Evolutionary conservation across 2,329 filamentous ascomycete species (phyloP).

Genomic region (Coniochaeta hoffmannii): DNA sequence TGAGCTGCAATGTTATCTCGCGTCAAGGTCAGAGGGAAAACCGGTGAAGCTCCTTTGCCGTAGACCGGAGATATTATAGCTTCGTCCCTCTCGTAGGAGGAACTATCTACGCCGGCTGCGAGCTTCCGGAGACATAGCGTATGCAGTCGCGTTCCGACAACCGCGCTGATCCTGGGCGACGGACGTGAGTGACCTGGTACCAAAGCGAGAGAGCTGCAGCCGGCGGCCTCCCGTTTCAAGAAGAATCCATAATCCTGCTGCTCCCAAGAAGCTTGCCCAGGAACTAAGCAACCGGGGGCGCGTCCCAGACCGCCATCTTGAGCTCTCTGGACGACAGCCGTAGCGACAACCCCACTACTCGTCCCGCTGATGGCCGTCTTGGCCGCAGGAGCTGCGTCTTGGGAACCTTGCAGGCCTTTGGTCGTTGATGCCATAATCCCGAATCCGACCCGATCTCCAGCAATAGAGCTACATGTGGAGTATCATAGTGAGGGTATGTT

Average conservation of each 20-base stretch:
- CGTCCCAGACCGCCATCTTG: not conserved
- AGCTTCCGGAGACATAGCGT: not conserved
- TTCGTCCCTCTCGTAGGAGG: too few species aligned
- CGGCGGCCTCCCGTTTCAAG: not conserved
- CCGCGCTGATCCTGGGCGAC: not conserved
- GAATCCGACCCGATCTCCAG: not conserved
- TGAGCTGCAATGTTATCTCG: not conserved
- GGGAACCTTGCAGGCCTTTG: not conserved
- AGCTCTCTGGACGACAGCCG: not conserved
- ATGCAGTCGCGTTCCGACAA: not conserved
- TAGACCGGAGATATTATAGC: not conserved
- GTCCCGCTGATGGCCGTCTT: not conserved
- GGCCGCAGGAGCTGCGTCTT: not conserved
- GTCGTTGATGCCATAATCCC: not conserved
- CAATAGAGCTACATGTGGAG: not conserved
- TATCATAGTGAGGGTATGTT: too few species aligned
- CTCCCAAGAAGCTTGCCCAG: not conserved
- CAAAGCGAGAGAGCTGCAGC: not conserved
- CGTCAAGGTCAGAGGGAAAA: not conserved
- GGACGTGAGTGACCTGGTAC: not conserved
- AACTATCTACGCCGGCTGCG: not conserved
- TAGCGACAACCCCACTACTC: not conserved
- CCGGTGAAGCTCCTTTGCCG: not conserved
- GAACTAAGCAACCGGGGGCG: not conserved
- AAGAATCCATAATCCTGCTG: too few species aligned